Conservation (phyloP, 2,329 filamentous ascomycete species). For the Diaporthe australafricana region DNA sequence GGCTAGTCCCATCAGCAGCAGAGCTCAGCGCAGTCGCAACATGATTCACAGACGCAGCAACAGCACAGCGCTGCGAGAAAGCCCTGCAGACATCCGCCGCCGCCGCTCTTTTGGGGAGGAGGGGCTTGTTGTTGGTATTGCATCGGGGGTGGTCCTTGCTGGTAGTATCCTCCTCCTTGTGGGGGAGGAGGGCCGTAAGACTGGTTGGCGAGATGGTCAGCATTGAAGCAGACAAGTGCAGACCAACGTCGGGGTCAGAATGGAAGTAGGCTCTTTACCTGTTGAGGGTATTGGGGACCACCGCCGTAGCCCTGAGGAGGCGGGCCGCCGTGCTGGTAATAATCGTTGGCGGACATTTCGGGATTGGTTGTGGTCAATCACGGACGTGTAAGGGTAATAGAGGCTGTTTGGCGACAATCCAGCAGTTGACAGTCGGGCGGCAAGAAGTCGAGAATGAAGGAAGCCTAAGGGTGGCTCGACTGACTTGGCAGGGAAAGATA, state of each 20-base stretch:
- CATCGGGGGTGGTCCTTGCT: constrained; percentile 58
- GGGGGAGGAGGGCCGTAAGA: constrained; percentile 50
- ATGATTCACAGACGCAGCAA: constrained; percentile 62
- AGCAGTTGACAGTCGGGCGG: constrained; percentile 32
- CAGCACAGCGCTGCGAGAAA: constrained; percentile 61
- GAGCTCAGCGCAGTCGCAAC: constrained; percentile 60
- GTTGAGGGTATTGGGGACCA: constrained; percentile 57
- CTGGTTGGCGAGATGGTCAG: constrained; percentile 41
- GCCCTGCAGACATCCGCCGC: constrained; percentile 56
- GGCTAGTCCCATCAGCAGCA: constrained; percentile 48
- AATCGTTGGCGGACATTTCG: constrained; percentile 50
- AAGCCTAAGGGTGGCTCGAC: not conserved
- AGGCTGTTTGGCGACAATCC: not conserved
- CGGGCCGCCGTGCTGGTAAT: constrained; percentile 50
- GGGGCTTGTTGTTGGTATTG: constrained; percentile 58
- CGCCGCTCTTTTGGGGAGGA: constrained; percentile 46
- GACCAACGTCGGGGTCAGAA: not conserved
- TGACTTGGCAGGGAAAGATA: constrained; percentile 30
- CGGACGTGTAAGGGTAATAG: not conserved
- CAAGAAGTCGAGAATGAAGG: constrained; percentile 16
- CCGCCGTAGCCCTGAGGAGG: constrained; percentile 43
- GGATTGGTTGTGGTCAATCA: not conserved
- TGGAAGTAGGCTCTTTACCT: constrained; percentile 45
- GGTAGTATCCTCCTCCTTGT: constrained; percentile 49
- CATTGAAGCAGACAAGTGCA: not conserved